Evolutionary conservation across 768 basidiomycete species (phyloP), one percentile per base, ranked within the genome.

Genomic region (Calocera cornea): DNA sequence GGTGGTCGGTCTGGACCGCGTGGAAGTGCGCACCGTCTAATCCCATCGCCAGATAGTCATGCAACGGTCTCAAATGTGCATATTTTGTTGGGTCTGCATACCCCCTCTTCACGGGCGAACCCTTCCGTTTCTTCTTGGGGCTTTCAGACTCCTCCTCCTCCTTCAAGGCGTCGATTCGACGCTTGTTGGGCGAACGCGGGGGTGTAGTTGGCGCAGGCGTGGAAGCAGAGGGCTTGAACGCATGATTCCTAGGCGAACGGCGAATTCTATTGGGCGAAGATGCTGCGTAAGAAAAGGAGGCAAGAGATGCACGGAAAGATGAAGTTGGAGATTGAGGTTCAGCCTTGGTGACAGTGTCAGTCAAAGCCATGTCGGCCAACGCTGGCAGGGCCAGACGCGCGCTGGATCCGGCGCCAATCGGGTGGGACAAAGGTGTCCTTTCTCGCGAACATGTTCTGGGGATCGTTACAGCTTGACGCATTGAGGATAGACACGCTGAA

Each of bases 21-120:
- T 14, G 36, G 14, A 14, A 38, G 36, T 5, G 14, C 79, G 50
- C 71, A 89, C 89, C 80, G 65, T 89, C 86, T 1, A 90, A 79
- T 27, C 78, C 80, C 34, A 77, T 72, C 22, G 74, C 73, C 16
- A 90, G 72, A 71, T 83, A 76, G 73, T 90, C 88, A 1, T 78
- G 78, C 12, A 89, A 71, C 14, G 72, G 74, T 22, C 77, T 76
- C 12, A 87, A 76, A 74, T 87, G 82, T 0, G 81, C 77, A 71
- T 83, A 85, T 14, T 73, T 75, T 63, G 83, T 83, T 0, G 85
- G 85, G 1, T 77, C 76, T 8, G 83, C 83, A 70, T 82, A 83
- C 12, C 79, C 77, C 64, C 80, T 76, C 70, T 79, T 80, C 5
- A 29, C 31, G 14, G 31, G 54, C 5, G 54, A 60, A 2, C 54